A percentile compares a stretch with the other conserved stretches of the same genome.
Conservation (phyloP, 768 basidiomycete genomes). For the Mycena leptocephala region DNA sequence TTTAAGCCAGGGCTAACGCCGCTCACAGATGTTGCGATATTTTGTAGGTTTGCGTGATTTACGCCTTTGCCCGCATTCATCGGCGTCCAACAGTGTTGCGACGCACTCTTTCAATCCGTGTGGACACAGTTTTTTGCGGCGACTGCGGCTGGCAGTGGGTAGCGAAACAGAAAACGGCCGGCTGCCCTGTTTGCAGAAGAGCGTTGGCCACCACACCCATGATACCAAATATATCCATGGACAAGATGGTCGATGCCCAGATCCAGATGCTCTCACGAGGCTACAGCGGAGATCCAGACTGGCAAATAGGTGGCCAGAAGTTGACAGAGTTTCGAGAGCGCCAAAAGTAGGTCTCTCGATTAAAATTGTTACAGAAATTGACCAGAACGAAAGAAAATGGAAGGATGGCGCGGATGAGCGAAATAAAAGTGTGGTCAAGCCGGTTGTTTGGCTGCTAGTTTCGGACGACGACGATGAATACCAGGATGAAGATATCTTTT, state of each 20-base stretch:
- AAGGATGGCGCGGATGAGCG: conserved; percentile 47
- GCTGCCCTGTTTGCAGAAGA: conserved; percentile 76
- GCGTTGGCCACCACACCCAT: conserved; percentile 62
- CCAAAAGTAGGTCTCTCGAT: conserved; percentile 62
- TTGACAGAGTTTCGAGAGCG: conserved; percentile 68
- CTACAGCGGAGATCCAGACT: conserved; percentile 56
- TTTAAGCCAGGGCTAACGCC: conserved; percentile 21
- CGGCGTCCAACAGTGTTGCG: conserved; percentile 62
- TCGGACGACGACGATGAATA: conserved; percentile 31
- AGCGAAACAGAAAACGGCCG: conserved; percentile 57
- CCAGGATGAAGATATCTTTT: conserved; percentile 39
- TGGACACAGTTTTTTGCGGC: conserved; percentile 82
- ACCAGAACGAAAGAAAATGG: conserved; percentile 53
- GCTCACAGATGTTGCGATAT: conserved; percentile 77
- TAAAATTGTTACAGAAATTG: background rate
- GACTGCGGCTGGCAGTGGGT: conserved; percentile 78
- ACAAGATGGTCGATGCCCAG: conserved; percentile 74
- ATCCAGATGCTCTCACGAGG: conserved; percentile 60
- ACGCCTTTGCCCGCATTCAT: conserved; percentile 12
- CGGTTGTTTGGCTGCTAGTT: background rate
- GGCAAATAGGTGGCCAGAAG: conserved; percentile 60
- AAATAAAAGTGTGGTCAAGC: conserved; percentile 28
- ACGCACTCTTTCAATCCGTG: conserved; percentile 80
- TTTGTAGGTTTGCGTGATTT: conserved; percentile 61
- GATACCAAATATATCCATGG: conserved; percentile 77